Percentiles rank a stretch among this genome's conserved stretches.
Conservation (phyloP, 768 basidiomycete genomes). For the Lactifluus hygrophoroides region DNA sequence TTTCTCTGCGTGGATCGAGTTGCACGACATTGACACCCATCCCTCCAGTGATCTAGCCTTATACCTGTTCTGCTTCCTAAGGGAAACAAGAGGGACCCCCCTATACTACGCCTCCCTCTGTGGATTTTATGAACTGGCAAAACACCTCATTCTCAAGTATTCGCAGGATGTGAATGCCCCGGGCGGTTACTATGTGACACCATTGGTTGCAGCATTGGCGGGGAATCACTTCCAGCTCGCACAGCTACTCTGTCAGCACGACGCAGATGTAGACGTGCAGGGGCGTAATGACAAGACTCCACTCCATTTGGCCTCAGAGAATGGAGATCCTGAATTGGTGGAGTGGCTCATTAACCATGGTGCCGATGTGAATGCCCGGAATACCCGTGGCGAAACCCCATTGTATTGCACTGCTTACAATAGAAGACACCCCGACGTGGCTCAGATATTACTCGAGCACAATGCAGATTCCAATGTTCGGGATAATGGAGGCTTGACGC, state of each 20-base stretch:
- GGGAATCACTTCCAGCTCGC: background rate
- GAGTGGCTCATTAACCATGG: background rate
- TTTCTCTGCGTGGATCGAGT: background rate
- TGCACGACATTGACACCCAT: background rate
- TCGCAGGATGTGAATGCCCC: background rate
- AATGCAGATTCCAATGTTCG: background rate
- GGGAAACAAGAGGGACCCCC: background rate
- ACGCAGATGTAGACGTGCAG: background rate
- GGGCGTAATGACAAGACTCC: background rate
- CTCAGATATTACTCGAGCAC: background rate
- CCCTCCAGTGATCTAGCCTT: background rate
- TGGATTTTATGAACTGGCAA: background rate
- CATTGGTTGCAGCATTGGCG: background rate
- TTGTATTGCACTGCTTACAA: background rate
- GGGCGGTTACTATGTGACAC: background rate
- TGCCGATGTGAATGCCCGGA: background rate
- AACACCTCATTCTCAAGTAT: background rate
- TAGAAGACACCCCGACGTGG: background rate
- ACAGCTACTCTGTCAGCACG: background rate
- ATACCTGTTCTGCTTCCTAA: rapidly evolving
- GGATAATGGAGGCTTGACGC: background rate
- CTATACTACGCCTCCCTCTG: background rate
- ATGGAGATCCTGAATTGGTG: background rate
- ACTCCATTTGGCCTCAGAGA: background rate
- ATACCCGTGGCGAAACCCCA: background rate